Percentiles rank a stretch among this genome's conserved stretches.
Conservation (phyloP, 495 filamentous ascomycete species). For the Penicillium maclennaniae region DNA sequence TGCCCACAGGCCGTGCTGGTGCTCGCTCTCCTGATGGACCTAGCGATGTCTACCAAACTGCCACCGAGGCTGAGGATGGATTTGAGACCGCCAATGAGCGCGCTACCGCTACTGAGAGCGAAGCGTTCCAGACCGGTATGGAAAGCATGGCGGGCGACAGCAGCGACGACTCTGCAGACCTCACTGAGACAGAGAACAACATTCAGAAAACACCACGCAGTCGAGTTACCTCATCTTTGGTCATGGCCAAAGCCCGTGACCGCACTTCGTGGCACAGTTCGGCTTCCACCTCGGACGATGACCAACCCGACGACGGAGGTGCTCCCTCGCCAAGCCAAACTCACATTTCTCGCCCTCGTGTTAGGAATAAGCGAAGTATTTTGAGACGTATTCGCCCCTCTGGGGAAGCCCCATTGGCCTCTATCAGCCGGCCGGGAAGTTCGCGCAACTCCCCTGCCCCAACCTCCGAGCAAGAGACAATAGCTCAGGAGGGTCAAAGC, state of each 20-base stretch:
- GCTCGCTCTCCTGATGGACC: constrained; percentile 35
- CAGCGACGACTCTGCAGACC: constrained; percentile 58
- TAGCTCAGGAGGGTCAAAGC: constrained; percentile 64
- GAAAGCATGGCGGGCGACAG: constrained; percentile 79
- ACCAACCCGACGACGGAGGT: constrained; percentile 54
- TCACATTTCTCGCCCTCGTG: constrained; percentile 63
- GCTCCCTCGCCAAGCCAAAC: constrained; percentile 59
- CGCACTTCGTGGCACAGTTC: constrained; percentile 77
- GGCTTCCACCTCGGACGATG: constrained; percentile 82
- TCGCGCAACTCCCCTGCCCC: constrained; percentile 49
- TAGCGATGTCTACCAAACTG: constrained; percentile 77
- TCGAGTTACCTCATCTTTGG: constrained; percentile 39
- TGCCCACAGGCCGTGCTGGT: constrained; percentile 13
- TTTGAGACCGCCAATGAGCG: constrained; percentile 80
- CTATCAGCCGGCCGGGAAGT: constrained; percentile 45
- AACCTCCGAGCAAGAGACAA: constrained; percentile 42
- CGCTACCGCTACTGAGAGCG: constrained; percentile 73
- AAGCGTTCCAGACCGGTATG: constrained; percentile 87
- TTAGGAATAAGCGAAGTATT: constrained; percentile 62
- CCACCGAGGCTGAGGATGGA: constrained; percentile 77
- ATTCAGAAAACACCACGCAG: constrained; percentile 44
- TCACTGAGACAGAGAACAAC: constrained; percentile 82
- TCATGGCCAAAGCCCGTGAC: constrained; percentile 48
- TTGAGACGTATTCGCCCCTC: constrained; percentile 59
- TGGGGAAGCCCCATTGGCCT: constrained; percentile 60